Evolutionary conservation across 78 protist genomes (phyloP), one percentile per base, ranked within the genome.

Genomic region (Emiliania huxleyi): DNA sequence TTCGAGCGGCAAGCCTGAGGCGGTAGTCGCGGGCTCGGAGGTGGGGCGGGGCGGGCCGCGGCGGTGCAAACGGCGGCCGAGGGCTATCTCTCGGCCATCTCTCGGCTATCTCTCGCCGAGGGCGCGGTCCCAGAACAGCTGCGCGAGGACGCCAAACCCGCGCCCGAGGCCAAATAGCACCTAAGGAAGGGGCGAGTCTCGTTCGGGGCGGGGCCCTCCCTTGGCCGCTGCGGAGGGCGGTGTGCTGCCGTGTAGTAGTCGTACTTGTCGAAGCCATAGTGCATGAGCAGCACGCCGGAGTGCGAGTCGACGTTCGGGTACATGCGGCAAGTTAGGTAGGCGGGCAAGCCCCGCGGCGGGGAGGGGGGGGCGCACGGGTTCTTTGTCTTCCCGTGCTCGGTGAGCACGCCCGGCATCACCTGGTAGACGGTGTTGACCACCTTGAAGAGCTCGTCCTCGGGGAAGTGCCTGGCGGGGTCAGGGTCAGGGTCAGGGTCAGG

Each of bases 271-370:
- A 98, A 75, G 69, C 98, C 97, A 93, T 96, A 97, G 96, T 97
- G 83, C 92, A 92, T 96, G 56, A 98, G 96, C 42, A 98, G 95
- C 92, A 97, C 95, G 88, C 99, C 99, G 33, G 98, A 95, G 97
- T 98, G 99, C 56, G 99, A 98, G 91, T 98, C 99, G 52, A 98
- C 99, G 95, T 98, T 98, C 90, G 98, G 98, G 91, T 84, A 98
- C n/a, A n/a, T n/a, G n/a, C n/a, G n/a, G n/a, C n/a, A n/a, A n/a
- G n/a, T n/a, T n/a, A n/a, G n/a, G n/a, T n/a, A n/a, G n/a, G n/a
- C n/a, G n/a, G n/a, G n/a, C n/a, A n/a, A n/a, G n/a, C n/a, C n/a
- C n/a, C n/a, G n/a, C n/a, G n/a, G n/a, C n/a, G n/a, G n/a, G n/a
- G n/a, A n/a, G n/a, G n/a, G n/a, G n/a, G n/a, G n/a, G n/a, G n/a